These are phyloP conservation scores for Salix suchowensis DNA, from an alignment of 345 rosid species.

Conservation along the genomic window DNA sequence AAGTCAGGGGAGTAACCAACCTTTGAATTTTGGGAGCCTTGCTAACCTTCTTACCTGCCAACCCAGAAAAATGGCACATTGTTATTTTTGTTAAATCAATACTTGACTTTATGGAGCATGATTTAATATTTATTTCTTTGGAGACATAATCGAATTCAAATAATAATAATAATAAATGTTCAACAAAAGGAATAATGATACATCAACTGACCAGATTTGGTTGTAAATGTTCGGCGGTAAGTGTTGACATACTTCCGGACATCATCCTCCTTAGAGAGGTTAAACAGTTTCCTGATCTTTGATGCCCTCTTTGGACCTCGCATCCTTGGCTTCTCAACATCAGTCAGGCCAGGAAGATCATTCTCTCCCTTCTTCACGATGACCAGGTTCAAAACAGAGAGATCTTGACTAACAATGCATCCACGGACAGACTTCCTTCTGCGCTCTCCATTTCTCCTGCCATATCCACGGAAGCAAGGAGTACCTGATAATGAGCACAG, in stretches of 20 bases:
- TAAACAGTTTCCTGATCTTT: conserved; percentile 68
- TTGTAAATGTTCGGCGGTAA: conserved; percentile 70
- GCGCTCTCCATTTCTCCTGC: conserved; percentile 71
- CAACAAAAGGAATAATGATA: background rate
- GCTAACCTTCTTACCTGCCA: conserved; percentile 24
- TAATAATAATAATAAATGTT: background rate
- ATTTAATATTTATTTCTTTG: background rate
- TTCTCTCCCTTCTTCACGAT: conserved; percentile 78
- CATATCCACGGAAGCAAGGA: conserved; percentile 79
- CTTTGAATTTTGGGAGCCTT: conserved; percentile 31
- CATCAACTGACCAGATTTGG: conserved; percentile 52
- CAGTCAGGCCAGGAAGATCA: conserved; percentile 75
- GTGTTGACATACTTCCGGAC: conserved; percentile 77
- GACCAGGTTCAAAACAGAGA: conserved; percentile 74
- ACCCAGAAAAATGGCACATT: background rate
- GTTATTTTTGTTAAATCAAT: background rate
- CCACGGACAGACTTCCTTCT: conserved; percentile 93
- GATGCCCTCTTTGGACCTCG: conserved; percentile 85
- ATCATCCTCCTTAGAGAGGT: conserved; percentile 75
- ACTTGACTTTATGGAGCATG: background rate
- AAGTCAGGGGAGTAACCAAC: conserved; percentile 23
- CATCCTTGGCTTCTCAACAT: conserved; percentile 75
- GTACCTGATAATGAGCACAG: conserved; percentile 39
- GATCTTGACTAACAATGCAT: conserved; percentile 76
- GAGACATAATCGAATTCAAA: background rate